Conservation (phyloP, 495 filamentous ascomycete genomes). For the Xylaria grammica region DNA sequence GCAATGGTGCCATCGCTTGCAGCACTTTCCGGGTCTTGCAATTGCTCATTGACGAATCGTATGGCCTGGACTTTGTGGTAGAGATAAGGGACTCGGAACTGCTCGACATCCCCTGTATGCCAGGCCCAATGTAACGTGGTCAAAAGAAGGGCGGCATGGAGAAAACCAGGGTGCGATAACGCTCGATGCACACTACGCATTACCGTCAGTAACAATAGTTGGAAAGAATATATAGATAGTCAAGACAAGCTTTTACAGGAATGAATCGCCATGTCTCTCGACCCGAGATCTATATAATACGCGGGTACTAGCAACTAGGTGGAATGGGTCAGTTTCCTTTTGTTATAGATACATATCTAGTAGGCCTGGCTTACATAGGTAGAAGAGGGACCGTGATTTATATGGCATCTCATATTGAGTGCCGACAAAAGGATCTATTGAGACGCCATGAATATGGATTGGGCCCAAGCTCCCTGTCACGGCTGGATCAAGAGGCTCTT, state of each 20-base stretch:
- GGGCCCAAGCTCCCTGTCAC: constrained; percentile 26
- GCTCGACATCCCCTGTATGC: constrained; percentile 39
- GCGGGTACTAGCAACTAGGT: constrained; percentile 34
- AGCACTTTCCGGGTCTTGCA: constrained; percentile 34
- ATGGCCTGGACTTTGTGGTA: constrained; percentile 42
- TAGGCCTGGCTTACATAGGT: constrained; percentile 34
- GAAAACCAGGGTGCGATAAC: constrained; percentile 41
- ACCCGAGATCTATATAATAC: constrained; percentile 36
- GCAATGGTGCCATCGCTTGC: constrained; percentile 43
- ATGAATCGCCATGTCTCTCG: constrained; percentile 34
- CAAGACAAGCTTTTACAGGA: constrained; percentile 32
- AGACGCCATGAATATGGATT: constrained; percentile 25
- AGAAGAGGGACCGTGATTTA: constrained; percentile 38
- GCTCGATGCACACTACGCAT: constrained; percentile 37
- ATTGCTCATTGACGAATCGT: constrained; percentile 45
- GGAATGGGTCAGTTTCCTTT: constrained; percentile 22
- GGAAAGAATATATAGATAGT: background rate
- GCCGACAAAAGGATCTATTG: constrained; percentile 36
- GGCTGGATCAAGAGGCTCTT: background rate
- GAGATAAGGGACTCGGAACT: constrained; percentile 39
- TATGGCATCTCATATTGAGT: constrained; percentile 37
- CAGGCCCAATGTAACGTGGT: constrained; percentile 42
- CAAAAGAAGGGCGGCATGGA: constrained; percentile 39
- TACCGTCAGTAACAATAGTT: constrained; percentile 19
- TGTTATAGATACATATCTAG: background rate